Evolutionary conservation across 495 filamentous ascomycete species (phyloP), one percentile per base, ranked within the genome.

Genomic region (Lasiosphaeria hispida): DNA sequence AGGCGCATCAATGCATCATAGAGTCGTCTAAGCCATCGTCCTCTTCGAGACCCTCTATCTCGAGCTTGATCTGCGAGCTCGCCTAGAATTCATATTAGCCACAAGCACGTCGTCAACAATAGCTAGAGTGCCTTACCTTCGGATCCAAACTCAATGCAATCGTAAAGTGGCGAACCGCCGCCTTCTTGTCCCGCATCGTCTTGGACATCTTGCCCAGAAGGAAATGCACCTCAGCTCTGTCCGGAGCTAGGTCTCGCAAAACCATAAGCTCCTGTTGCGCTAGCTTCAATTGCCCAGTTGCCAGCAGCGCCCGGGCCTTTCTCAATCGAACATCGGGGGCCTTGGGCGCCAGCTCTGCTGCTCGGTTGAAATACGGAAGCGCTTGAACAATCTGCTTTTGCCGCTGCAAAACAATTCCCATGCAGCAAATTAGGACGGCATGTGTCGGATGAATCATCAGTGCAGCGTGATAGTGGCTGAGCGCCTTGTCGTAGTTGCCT

Each of bases 221-320:
- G 74, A 94, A 98, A 70, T 96, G 93, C 23, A 98, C 93, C 63
- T 91, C 96, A 17, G 95, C 90, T 67, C 96, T 92, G 64, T 98
- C 91, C 1, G 95, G 94, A 36, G 91, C 92, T 53, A 95, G 78
- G 57, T 96, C 91, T 69, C 93, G 91, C 56, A 97, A 75, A 10
- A 92, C 79, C 70, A 86, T 83, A 45, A 98, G 76, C 66, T 98
- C 94, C 19, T 77, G 75, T 39, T 94, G 73, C 2, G 94, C 94
- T 39, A 83, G 74, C 30, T 87, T 73, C 43, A 82, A 75, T 48
- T 89, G 83, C 10, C 86, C 85, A n/a, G 93, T 75, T 53, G 85
- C 84, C 77, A 97, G 83, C 54, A 96, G 77, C 2, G 87, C 88
- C 40, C 91, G 82, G n/a, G 95, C 94, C 67, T 94, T 96, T 72